These are phyloP conservation scores for Glarea lozoyensis DNA, from an alignment of 495 filamentous ascomycete genomes.

Conservation along the genomic window DNA sequence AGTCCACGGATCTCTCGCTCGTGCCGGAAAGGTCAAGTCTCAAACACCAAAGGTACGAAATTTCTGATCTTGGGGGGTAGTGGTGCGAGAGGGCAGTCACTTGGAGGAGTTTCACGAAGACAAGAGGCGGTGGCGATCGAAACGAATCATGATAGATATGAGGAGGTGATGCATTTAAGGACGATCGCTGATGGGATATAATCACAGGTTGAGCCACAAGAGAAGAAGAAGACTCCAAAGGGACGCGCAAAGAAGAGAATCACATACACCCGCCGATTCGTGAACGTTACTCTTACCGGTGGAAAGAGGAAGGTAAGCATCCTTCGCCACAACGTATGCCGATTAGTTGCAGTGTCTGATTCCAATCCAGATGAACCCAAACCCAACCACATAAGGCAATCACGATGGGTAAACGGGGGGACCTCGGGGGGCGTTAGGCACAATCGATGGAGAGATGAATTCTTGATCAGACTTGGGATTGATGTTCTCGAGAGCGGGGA, in stretches of 20 bases:
- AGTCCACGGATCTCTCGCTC: slow-evolving; percentile 87
- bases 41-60: slow-evolving; percentile 78
- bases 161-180: too few relatives aligned
- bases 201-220: slow-evolving; percentile 71
- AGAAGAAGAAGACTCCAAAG: slow-evolving; percentile 93
- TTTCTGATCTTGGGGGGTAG: slow-evolving; percentile 7
- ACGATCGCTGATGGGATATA: slow-evolving; percentile 13
- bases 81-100: neutral
- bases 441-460: slow-evolving; percentile 10
- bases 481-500: slow-evolving; percentile 18
- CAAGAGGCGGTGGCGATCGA: neutral
- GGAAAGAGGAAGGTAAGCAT: slow-evolving; percentile 90
- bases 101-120: neutral
- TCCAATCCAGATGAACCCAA: slow-evolving; percentile 48
- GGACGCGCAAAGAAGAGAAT: slow-evolving; percentile 98
- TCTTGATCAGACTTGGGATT: slow-evolving; percentile 18
- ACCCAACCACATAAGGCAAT: slow-evolving; percentile 41
- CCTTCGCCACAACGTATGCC: slow-evolving; percentile 3
- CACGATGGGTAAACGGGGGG: slow-evolving; percentile 6
- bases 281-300: slow-evolving; percentile 97
- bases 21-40: slow-evolving; percentile 94
- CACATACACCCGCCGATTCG: slow-evolving; percentile 95
- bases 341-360: slow-evolving; percentile 4
- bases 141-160: neutral
- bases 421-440: slow-evolving; percentile 7